phyloP scores from a whole-genome alignment of 176 grass and related monocot genomes.

The Tillandsia leiboldiana region DNA sequence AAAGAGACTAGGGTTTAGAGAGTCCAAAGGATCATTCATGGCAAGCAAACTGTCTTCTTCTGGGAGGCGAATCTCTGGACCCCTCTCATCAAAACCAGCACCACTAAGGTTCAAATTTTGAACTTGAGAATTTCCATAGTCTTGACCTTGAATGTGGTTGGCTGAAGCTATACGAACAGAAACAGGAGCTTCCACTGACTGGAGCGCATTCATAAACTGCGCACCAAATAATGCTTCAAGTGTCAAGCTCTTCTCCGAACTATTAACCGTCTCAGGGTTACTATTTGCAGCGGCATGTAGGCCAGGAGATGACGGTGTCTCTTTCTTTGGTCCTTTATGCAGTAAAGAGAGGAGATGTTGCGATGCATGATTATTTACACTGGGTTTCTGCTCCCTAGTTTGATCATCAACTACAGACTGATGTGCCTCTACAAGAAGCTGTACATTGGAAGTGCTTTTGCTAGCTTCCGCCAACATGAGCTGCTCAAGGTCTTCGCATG shows the following conservation, averaged over 20 bases:
- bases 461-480: constrained; percentile 53
- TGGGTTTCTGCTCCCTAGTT: constrained; percentile 21
- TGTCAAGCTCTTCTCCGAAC: constrained; percentile 49
- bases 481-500: constrained; percentile 95
- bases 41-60: constrained; percentile 87
- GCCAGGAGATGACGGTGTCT: constrained; percentile 20
- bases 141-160: constrained; percentile 30
- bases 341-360: constrained; percentile 81
- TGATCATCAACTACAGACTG: constrained; percentile 22
- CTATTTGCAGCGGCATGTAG: constrained; percentile 22
- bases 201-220: constrained; percentile 89
- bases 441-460: constrained; percentile 22
- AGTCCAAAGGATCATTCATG: constrained; percentile 38
- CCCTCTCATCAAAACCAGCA: constrained; percentile 40
- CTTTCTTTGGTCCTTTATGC: constrained; percentile 50
- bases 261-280: constrained; percentile 31
- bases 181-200: constrained; percentile 82
- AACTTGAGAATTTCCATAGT: constrained; percentile 18
- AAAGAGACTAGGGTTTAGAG: constrained; percentile 31
- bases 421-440: constrained; percentile 25
- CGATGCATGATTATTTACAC: constrained; percentile 73
- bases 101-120: constrained; percentile 19
- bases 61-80: constrained; percentile 52
- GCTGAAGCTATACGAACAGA: constrained; percentile 48
- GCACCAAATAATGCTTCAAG: constrained; percentile 80